Conservation (phyloP, 257 asterid genomes). For the Nicotiana undulata region DNA sequence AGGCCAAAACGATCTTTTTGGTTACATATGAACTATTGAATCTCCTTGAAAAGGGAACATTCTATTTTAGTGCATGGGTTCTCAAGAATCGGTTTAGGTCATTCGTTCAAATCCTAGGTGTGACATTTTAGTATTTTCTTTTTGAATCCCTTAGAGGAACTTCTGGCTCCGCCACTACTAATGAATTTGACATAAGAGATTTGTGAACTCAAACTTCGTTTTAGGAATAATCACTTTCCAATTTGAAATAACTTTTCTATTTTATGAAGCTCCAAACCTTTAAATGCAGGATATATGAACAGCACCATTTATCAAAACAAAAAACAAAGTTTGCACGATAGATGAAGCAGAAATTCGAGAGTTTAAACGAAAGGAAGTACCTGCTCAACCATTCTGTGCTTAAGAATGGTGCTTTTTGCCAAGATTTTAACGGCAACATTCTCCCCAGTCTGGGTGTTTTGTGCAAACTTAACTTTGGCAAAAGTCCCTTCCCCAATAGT, state of each 20-base stretch:
- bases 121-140: too few species aligned
- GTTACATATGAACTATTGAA: too few species aligned
- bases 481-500: conserved; percentile 90
- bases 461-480: conserved; percentile 92
- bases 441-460: conserved; percentile 58
- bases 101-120: too few species aligned
- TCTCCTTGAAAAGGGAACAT: too few species aligned
- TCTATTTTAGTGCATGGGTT: too few species aligned
- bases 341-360: neutral
- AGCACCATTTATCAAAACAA: neutral
- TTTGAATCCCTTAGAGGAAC: too few species aligned
- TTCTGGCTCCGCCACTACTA: too few species aligned
- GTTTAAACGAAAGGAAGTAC: conserved; percentile 14
- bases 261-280: neutral
- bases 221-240: neutral
- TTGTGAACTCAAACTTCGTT: neutral
- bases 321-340: neutral
- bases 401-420: conserved; percentile 85
- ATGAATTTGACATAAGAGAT: neutral
- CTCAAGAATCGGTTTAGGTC: too few species aligned
- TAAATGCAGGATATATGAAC: neutral
- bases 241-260: neutral
- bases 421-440: conserved; percentile 78
- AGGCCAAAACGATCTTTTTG: too few species aligned
- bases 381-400: conserved; percentile 91